Percentiles rank a stretch among this genome's conserved stretches.
These are phyloP conservation scores for Sphagnum magellanicum DNA, from an alignment of 228 moss, liverwort and hornwort species.

Conservation along the genomic window DNA sequence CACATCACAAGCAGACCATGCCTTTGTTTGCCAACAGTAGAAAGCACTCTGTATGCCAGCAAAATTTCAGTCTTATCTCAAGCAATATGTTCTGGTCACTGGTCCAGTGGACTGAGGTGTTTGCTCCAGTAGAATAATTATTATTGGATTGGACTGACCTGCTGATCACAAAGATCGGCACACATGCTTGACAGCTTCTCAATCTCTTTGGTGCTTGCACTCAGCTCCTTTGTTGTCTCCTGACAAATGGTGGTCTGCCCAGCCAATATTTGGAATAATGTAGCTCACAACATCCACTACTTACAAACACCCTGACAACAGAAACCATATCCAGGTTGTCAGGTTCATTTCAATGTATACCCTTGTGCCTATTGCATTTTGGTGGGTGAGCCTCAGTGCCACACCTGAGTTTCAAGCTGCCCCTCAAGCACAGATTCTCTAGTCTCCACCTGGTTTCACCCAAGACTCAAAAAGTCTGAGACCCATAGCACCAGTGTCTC, in stretches of 20 bases:
- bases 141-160: slow-evolving; percentile 22
- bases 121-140: too few species aligned
- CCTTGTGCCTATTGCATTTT: neutral
- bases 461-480: neutral
- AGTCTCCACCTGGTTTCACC: slow-evolving; percentile 27
- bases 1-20: too few species aligned
- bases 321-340: too few species aligned
- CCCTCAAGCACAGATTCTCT: slow-evolving; percentile 39
- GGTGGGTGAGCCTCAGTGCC: too few species aligned
- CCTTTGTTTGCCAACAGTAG: too few species aligned
- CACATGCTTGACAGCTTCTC: slow-evolving; percentile 38
- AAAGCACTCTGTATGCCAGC: too few species aligned
- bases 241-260: slow-evolving; percentile 38
- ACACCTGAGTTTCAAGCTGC: slow-evolving; percentile 43
- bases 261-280: neutral
- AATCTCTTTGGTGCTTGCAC: slow-evolving; percentile 37
- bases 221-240: slow-evolving; percentile 42
- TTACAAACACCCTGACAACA: too few species aligned
- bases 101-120: too few species aligned
- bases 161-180: slow-evolving; percentile 51
- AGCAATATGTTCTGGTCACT: too few species aligned
- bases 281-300: neutral
- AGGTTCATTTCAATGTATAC: neutral
- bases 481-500: too few species aligned
- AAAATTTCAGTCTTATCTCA: too few species aligned